Evolutionary conservation across 2,329 filamentous ascomycete species (phyloP).

Genomic region (Pseudogymnoascus sp.): DNA sequence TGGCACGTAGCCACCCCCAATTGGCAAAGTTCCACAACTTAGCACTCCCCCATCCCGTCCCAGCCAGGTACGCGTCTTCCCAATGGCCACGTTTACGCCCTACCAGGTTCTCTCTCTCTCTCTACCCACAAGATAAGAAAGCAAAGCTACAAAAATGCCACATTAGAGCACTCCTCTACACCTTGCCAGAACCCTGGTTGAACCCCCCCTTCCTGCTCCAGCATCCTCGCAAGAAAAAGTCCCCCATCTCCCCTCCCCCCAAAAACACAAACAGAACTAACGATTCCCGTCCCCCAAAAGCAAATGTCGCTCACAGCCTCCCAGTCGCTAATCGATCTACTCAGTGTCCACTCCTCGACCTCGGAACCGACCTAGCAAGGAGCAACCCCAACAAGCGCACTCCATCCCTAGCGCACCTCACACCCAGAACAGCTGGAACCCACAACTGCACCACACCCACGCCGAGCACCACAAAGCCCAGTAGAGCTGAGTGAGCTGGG

Average conservation of each 20-base stretch:
- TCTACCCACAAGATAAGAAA: not conserved
- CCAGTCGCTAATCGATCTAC: not conserved
- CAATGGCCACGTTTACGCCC: not conserved
- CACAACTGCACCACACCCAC: too few relatives aligned
- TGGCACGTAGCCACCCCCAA: not conserved
- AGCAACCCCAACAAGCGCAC: too few relatives aligned
- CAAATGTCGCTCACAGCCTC: not conserved
- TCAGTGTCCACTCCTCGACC: not conserved
- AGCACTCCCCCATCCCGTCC: not conserved
- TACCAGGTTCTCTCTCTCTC: not conserved
- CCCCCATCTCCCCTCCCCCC: not conserved
- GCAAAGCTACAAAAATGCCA: not conserved
- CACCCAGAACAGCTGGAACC: too few relatives aligned
- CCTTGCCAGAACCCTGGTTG: not conserved
- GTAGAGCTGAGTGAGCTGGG: not conserved
- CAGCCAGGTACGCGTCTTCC: not conserved
- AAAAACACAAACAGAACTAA: not conserved
- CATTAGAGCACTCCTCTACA: not conserved
- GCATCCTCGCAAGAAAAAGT: too few relatives aligned
- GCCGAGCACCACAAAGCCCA: not conserved
- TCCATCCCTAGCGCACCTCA: too few relatives aligned
- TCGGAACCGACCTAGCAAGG: not conserved
- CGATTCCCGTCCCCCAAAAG: not conserved
- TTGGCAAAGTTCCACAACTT: not conserved
- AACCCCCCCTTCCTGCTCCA: too few relatives aligned